Conservation (phyloP, 768 basidiomycete species). For the Boletus rufocinnamomeus region DNA sequence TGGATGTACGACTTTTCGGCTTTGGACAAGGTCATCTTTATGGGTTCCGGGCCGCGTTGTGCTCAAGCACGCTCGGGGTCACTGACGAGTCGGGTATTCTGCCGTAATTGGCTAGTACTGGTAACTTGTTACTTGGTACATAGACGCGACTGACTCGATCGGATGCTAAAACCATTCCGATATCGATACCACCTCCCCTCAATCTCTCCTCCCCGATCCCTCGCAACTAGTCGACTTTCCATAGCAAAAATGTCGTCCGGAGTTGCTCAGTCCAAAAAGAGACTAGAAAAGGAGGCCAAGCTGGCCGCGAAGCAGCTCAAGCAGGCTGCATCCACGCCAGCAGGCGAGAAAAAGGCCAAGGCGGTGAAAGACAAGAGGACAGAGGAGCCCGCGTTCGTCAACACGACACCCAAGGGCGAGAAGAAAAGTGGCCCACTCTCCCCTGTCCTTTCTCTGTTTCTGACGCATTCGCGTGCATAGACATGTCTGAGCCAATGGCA, state of each 20-base stretch:
- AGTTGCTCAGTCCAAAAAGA: slow-evolving; percentile 41
- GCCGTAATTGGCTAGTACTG: too few species aligned
- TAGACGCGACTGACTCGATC: neutral
- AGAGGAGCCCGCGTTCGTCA: slow-evolving; percentile 77
- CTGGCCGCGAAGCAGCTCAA: slow-evolving; percentile 64
- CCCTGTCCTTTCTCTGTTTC: neutral
- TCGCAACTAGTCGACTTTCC: neutral
- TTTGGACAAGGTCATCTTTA: slow-evolving; percentile 54
- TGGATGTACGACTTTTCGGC: slow-evolving; percentile 79
- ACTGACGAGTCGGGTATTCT: too few species aligned
- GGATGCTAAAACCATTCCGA: slow-evolving; percentile 19
- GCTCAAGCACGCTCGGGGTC: too few species aligned
- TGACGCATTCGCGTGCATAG: slow-evolving; percentile 40
- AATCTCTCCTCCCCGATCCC: slow-evolving; percentile 4
- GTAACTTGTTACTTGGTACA: too few species aligned
- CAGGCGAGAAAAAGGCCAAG: slow-evolving; percentile 71
- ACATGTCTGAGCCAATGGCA: slow-evolving; percentile 85
- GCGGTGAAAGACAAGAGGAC: slow-evolving; percentile 72
- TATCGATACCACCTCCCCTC: slow-evolving; percentile 22
- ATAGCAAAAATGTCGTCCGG: slow-evolving; percentile 13
- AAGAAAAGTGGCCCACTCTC: slow-evolving; percentile 74
- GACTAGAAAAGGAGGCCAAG: slow-evolving; percentile 77
- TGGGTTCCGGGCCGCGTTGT: too few species aligned
- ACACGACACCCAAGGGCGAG: slow-evolving; percentile 85
- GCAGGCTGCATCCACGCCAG: slow-evolving; percentile 38